Percentiles rank a stretch among this genome's conserved stretches.
Conservation (phyloP, 2,329 filamentous ascomycete genomes). For the Neospermospora avenae region DNA sequence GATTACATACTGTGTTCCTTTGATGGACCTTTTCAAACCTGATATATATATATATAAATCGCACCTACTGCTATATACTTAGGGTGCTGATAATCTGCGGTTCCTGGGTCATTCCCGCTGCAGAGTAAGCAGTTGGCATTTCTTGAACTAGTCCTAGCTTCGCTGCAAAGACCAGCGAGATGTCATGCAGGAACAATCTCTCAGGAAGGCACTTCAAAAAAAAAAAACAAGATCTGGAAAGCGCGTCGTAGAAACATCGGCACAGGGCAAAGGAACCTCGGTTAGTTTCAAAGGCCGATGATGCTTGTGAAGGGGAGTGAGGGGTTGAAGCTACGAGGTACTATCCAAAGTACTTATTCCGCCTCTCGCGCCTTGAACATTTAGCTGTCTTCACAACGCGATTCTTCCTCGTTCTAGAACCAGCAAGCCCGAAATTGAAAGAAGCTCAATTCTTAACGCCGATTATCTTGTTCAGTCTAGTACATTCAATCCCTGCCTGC, state of each 20-base stretch:
- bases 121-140: not conserved
- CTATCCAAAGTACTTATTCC: no score
- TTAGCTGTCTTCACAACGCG: not conserved
- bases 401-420: not conserved
- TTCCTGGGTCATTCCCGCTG: not conserved
- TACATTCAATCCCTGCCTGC: not conserved
- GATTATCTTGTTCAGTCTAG: not conserved
- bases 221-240: not conserved
- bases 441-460: not conserved
- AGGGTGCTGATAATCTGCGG: not conserved
- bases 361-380: not conserved
- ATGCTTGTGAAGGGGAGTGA: not conserved
- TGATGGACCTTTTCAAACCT: no score
- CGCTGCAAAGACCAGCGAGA: not conserved
- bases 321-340: not conserved
- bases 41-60: no score
- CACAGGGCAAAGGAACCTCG: not conserved
- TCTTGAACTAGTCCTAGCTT: not conserved
- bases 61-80: slow-evolving; percentile 44
- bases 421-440: not conserved
- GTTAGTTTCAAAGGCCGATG: not conserved
- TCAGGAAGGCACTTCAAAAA: not conserved
- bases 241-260: not conserved
- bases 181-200: not conserved
- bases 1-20: no score